These are phyloP conservation scores for Aleurites moluccanus DNA, from an alignment of 441 rosid species.

Conservation along the genomic window DNA sequence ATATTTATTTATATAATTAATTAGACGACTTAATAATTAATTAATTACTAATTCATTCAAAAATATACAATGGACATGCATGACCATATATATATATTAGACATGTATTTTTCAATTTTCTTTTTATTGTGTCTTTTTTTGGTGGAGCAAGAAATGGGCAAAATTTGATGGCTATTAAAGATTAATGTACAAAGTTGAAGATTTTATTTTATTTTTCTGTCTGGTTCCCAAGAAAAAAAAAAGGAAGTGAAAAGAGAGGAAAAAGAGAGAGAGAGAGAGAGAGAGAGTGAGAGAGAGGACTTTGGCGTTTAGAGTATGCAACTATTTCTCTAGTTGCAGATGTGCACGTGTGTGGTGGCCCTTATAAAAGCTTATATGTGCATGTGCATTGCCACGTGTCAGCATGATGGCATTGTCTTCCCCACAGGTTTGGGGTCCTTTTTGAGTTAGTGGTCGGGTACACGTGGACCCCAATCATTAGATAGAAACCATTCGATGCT, in stretches of 20 bases:
- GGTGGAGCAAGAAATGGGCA: slow-evolving; percentile 16
- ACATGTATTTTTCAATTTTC: neutral
- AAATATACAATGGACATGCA: neutral
- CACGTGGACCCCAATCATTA: slow-evolving; percentile 29
- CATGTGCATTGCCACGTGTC: slow-evolving; percentile 34
- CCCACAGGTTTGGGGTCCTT: neutral
- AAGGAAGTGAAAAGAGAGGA: neutral
- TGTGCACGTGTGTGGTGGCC: slow-evolving; percentile 37
- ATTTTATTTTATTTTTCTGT: neutral
- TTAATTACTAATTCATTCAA: neutral
- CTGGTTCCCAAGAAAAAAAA: neutral
- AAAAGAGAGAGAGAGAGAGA: neutral
- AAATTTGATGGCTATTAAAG: neutral
- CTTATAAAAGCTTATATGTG: slow-evolving; percentile 12
- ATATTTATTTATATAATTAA: neutral
- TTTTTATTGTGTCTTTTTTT: neutral
- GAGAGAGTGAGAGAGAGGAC: neutral
- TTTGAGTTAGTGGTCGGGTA: slow-evolving; percentile 16
- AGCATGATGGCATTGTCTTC: slow-evolving; percentile 10
- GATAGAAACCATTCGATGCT: slow-evolving; percentile 13
- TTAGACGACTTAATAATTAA: neutral
- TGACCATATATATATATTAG: neutral
- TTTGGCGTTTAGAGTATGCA: slow-evolving; percentile 1
- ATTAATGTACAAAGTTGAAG: slow-evolving; percentile 7
- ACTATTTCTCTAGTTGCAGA: slow-evolving; percentile 3